Conservation (phyloP, 176 grass and related monocot genomes). For the Cenchrus purpureus region DNA sequence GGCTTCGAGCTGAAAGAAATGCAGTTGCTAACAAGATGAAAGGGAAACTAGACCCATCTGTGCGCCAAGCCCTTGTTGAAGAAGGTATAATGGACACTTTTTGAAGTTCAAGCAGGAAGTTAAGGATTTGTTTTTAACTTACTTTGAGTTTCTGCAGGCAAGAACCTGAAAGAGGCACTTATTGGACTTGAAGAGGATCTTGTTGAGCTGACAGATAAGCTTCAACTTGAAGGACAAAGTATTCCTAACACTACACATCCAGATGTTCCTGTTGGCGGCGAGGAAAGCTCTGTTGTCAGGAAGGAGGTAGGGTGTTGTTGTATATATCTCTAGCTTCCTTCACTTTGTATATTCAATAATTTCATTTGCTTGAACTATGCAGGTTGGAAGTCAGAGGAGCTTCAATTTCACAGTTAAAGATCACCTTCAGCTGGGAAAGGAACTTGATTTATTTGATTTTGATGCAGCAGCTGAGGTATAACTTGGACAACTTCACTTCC, state of each 20-base stretch:
- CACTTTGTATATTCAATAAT: slow-evolving; percentile 20
- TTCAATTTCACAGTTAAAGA: slow-evolving; percentile 88
- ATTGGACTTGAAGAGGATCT: slow-evolving; percentile 84
- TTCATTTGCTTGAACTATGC: slow-evolving; percentile 42
- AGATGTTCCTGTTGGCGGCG: slow-evolving; percentile 76
- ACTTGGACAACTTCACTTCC: neutral
- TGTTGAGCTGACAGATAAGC: slow-evolving; percentile 76
- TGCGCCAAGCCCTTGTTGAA: slow-evolving; percentile 87
- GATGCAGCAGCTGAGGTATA: slow-evolving; percentile 94
- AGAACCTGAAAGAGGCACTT: slow-evolving; percentile 92
- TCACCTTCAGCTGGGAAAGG: slow-evolving; percentile 91
- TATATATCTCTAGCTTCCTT: neutral
- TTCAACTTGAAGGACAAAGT: slow-evolving; percentile 92
- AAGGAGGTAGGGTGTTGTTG: slow-evolving; percentile 66
- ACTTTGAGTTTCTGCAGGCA: slow-evolving; percentile 57
- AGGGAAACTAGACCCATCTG: slow-evolving; percentile 81
- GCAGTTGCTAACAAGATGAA: slow-evolving; percentile 94
- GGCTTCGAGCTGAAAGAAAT: slow-evolving; percentile 92
- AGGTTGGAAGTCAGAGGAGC: slow-evolving; percentile 75
- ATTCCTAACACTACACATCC: slow-evolving; percentile 93
- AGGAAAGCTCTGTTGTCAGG: slow-evolving; percentile 78
- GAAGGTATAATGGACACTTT: slow-evolving; percentile 62
- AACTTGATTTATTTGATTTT: slow-evolving; percentile 95
- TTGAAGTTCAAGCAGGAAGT: slow-evolving; percentile 15
- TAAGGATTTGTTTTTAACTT: neutral